Conservation (phyloP, 352 stramenopile genomes). For the Bremia lactucae region DNA sequence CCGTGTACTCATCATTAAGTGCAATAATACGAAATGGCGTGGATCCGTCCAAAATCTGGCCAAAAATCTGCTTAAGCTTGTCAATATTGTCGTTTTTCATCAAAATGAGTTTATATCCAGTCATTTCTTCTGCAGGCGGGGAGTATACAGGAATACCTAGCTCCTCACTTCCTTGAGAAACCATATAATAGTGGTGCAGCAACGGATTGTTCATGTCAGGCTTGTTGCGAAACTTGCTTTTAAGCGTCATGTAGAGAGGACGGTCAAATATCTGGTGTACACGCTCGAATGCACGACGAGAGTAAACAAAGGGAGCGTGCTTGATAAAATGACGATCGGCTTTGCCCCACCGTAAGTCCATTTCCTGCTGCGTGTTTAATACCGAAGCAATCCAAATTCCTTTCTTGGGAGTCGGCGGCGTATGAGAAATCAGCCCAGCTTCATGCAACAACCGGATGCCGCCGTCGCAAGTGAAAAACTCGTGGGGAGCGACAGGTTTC, state of each 20-base stretch:
- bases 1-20: slow-evolving; percentile 80
- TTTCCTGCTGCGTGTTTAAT: slow-evolving; percentile 49
- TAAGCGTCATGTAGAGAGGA: slow-evolving; percentile 64
- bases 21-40: slow-evolving; percentile 70
- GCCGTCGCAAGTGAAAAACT: slow-evolving; percentile 80
- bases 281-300: slow-evolving; percentile 69
- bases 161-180: slow-evolving; percentile 65
- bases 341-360: slow-evolving; percentile 63
- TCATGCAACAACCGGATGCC: slow-evolving; percentile 35
- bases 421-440: background rate
- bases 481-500: slow-evolving; percentile 60
- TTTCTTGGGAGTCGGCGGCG: slow-evolving; percentile 54
- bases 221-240: slow-evolving; percentile 77
- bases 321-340: slow-evolving; percentile 81
- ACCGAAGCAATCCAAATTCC: slow-evolving; percentile 78
- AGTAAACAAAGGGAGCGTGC: slow-evolving; percentile 84
- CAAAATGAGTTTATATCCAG: slow-evolving; percentile 69
- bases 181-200: slow-evolving; percentile 84
- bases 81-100: slow-evolving; percentile 56
- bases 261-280: slow-evolving; percentile 83
- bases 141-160: slow-evolving; percentile 69
- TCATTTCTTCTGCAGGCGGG: slow-evolving; percentile 63
- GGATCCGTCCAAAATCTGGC: slow-evolving; percentile 47
- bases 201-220: slow-evolving; percentile 84
- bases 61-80: slow-evolving; percentile 59